Evolutionary conservation across 805 yeast species (phyloP).

Genomic region (Zygosaccharomyces lentus): DNA sequence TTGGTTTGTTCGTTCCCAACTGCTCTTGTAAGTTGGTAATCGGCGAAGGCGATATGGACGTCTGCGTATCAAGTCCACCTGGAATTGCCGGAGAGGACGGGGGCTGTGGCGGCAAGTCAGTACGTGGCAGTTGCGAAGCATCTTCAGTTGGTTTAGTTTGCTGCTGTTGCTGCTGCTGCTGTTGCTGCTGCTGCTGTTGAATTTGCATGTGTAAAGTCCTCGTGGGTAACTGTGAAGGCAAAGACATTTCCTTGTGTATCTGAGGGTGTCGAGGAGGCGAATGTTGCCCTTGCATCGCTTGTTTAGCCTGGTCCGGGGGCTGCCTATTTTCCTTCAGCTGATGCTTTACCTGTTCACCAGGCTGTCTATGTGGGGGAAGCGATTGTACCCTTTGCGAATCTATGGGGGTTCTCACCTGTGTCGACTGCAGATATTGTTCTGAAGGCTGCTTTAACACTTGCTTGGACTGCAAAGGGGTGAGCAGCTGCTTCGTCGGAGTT

Average conservation of each 20-base stretch:
- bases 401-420: not conserved
- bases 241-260: not conserved
- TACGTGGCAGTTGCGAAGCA: not conserved
- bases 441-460: not conserved
- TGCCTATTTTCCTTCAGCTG: not conserved
- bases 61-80: not conserved
- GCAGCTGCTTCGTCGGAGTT: not conserved
- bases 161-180: not conserved
- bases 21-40: not conserved
- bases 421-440: not conserved
- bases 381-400: not conserved
- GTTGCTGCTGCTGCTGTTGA: not conserved
- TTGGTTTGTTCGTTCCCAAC: not conserved
- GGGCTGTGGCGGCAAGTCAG: not conserved
- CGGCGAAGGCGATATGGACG: not conserved
- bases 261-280: not conserved
- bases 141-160: not conserved
- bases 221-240: not conserved
- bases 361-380: not conserved
- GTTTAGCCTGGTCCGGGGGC: not conserved
- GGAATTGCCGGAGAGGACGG: not conserved
- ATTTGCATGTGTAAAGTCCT: not conserved
- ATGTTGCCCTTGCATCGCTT: not conserved
- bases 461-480: not conserved
- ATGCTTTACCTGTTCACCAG: constrained; percentile 1